Conservation (phyloP, 495 filamentous ascomycete species). For the Neurospora discreta region DNA sequence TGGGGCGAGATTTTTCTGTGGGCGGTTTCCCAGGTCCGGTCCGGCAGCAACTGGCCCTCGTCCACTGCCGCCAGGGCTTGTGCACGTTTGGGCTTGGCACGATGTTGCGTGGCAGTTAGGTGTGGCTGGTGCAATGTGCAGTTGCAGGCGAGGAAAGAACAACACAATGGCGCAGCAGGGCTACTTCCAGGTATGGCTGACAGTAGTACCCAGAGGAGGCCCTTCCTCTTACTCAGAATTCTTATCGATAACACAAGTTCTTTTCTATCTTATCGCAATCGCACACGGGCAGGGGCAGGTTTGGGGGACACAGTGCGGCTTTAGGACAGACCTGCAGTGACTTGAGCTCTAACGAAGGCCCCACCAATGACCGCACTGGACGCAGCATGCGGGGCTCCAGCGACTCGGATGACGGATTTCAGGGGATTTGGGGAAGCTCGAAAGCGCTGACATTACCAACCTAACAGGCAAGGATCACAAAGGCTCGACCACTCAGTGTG, state of each 20-base stretch:
- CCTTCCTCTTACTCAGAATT: too few species aligned
- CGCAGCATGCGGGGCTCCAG: background rate
- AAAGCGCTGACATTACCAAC: background rate
- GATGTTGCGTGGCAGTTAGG: background rate
- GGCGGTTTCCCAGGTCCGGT: slow-evolving; percentile 14
- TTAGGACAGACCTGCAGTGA: background rate
- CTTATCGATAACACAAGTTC: background rate
- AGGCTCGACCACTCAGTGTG: slow-evolving; percentile 4
- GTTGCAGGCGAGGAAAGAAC: background rate
- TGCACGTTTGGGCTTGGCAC: background rate
- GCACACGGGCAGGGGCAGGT: too few species aligned
- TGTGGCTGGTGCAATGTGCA: background rate
- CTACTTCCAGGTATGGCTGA: too few species aligned
- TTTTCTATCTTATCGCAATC: background rate
- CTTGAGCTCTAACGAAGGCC: background rate
- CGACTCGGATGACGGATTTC: background rate
- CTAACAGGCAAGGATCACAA: slow-evolving; percentile 1
- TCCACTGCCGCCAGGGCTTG: background rate
- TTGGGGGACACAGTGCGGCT: background rate
- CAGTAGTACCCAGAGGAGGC: too few species aligned
- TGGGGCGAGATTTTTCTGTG: slow-evolving; percentile 22
- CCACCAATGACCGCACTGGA: background rate
- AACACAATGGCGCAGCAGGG: background rate
- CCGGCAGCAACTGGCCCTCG: background rate
- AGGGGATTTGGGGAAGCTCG: background rate